A percentile compares a stretch with the other conserved stretches of the same genome.
Evolutionary conservation across 371 early-diverging fungal species (phyloP).

Genomic region (Catenaria anguillulae): DNA sequence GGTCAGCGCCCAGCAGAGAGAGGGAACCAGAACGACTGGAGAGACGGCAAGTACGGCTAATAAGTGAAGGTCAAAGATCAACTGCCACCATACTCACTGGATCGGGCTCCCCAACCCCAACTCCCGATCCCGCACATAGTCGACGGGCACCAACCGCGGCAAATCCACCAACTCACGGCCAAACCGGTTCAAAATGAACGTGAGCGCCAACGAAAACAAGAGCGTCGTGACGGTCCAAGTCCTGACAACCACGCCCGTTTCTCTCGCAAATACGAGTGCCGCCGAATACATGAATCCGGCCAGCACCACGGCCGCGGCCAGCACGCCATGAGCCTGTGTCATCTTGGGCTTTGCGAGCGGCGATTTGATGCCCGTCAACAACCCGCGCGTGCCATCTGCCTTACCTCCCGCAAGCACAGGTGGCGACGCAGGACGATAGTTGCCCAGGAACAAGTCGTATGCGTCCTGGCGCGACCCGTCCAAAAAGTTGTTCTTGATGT

Average conservation of each 20-base stretch:
- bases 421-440: slow-evolving; percentile 27
- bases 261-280: neutral
- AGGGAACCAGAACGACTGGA: no score
- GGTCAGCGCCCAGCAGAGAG: no score
- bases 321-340: neutral
- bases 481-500: slow-evolving; percentile 79
- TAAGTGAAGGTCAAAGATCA: no score
- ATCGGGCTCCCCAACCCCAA: neutral
- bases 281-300: neutral
- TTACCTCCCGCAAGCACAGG: neutral
- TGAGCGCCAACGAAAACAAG: neutral
- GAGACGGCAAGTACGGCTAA: no score
- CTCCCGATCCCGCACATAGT: neutral
- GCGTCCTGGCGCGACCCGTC: slow-evolving; percentile 85
- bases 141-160: neutral
- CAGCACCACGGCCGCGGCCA: neutral
- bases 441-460: slow-evolving; percentile 64
- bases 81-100: no score
- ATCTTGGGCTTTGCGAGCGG: neutral
- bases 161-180: neutral
- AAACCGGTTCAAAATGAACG: neutral
- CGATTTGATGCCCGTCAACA: neutral
- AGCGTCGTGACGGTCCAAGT: neutral
- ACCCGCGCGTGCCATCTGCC: no score
- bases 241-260: neutral